A percentile compares a stretch with the other conserved stretches of the same genome.
Evolutionary conservation across 208 protist species (phyloP).

Genomic region (Trypanosoma vivax): DNA sequence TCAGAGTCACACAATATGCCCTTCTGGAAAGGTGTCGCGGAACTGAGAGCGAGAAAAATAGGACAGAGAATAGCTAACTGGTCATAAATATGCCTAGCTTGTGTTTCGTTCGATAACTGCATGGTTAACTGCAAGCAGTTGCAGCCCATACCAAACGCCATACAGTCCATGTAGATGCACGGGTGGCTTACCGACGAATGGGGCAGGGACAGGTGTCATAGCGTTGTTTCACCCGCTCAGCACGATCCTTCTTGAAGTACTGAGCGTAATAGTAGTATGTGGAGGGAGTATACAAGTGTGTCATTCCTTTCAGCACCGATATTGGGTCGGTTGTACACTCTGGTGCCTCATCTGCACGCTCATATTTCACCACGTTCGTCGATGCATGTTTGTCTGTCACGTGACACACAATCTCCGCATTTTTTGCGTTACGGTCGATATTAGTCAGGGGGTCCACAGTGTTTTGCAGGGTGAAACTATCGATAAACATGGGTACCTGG

Average conservation of each 20-base stretch:
- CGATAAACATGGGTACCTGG: constrained; percentile 94
- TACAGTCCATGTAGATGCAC: constrained; percentile 98
- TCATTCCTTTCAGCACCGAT: constrained; percentile 42
- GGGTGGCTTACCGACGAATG: constrained; percentile 79
- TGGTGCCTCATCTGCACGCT: neutral
- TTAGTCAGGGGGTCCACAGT: constrained; percentile 76
- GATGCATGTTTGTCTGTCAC: constrained; percentile 26
- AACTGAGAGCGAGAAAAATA: constrained; percentile 95
- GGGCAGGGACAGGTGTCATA: constrained; percentile 81
- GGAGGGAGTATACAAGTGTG: constrained; percentile 74
- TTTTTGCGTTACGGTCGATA: constrained; percentile 65
- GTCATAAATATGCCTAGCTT: constrained; percentile 96
- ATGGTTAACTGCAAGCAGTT: constrained; percentile 98
- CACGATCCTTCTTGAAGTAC: constrained; percentile 71
- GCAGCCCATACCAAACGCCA: constrained; percentile 99
- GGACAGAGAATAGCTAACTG: constrained; percentile 94
- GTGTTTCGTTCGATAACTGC: constrained; percentile 86
- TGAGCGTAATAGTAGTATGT: constrained; percentile 90
- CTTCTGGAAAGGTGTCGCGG: constrained; percentile 94
- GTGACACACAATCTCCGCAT: constrained; percentile 75
- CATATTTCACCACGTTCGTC: constrained; percentile 46
- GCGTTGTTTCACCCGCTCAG: constrained; percentile 61
- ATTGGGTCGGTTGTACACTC: neutral
- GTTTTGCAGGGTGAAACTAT: constrained; percentile 81
- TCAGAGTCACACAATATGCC: constrained; percentile 95